Evolutionary conservation across 2,329 filamentous ascomycete species (phyloP).

Genomic region (Ceratocystis lukuohia): DNA sequence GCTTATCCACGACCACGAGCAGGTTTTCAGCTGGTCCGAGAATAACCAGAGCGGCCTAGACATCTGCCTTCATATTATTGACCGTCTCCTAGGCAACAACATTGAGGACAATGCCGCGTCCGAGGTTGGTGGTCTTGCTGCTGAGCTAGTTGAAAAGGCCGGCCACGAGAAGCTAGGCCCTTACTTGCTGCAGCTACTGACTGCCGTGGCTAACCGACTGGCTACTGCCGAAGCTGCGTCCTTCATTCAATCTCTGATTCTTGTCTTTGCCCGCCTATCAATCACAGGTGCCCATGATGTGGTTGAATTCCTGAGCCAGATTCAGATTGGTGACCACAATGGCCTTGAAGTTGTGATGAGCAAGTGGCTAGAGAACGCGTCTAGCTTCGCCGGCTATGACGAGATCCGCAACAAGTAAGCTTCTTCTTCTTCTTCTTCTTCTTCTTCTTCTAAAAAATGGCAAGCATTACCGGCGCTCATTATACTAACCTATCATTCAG

Average conservation of each 20-base stretch:
- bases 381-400: constrained; percentile 95
- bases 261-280: constrained; percentile 86
- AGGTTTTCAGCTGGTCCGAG: constrained; percentile 74
- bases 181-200: constrained; percentile 74
- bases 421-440: too few relatives aligned
- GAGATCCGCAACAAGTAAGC: constrained; percentile 90
- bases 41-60: constrained; percentile 73
- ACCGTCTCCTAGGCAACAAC: constrained; percentile 66
- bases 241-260: constrained; percentile 89
- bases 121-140: constrained; percentile 90
- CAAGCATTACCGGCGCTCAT: constrained; percentile 25
- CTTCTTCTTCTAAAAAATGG: too few relatives aligned
- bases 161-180: constrained; percentile 82
- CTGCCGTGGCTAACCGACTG: constrained; percentile 75
- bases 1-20: constrained; percentile 75
- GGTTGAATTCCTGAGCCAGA: constrained; percentile 76
- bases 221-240: constrained; percentile 69
- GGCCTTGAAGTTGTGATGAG: constrained; percentile 80
- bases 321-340: constrained; percentile 64
- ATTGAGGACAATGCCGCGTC: constrained; percentile 90
- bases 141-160: constrained; percentile 89
- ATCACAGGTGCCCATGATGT: constrained; percentile 77
- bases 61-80: constrained; percentile 80
- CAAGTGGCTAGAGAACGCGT: constrained; percentile 95
- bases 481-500: constrained; percentile 30